phyloP scores from a whole-genome alignment of 352 stramenopile species.

The Phytopythium litorale region DNA sequence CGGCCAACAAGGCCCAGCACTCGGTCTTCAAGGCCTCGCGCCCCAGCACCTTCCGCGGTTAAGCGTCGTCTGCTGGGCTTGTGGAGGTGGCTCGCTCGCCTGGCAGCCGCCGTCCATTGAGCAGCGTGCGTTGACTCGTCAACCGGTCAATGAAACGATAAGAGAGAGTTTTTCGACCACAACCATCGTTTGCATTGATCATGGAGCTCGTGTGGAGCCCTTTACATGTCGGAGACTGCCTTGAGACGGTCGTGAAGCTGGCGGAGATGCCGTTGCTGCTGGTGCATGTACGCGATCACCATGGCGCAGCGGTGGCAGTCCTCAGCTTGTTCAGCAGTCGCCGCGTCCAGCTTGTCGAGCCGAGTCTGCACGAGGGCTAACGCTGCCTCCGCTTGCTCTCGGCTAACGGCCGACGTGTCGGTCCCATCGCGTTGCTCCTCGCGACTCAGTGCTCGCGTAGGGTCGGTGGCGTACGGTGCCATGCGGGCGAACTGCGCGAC shows the following conservation, averaged over 20 bases:
- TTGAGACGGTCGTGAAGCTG: slow-evolving; percentile 7
- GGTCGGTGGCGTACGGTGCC: background rate
- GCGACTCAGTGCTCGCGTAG: background rate
- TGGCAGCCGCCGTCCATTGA: background rate
- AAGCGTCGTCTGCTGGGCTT: slow-evolving; percentile 41
- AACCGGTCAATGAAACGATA: slow-evolving; percentile 21
- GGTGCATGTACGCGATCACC: slow-evolving; percentile 17
- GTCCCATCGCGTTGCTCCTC: background rate
- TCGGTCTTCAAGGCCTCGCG: slow-evolving; percentile 95
- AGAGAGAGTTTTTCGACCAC: slow-evolving; percentile 41
- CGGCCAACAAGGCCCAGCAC: slow-evolving; percentile 94
- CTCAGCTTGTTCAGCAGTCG: background rate
- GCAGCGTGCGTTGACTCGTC: slow-evolving; percentile 6
- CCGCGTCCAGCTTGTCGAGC: background rate
- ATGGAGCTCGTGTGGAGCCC: background rate
- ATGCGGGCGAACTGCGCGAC: background rate
- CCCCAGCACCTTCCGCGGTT: slow-evolving; percentile 98
- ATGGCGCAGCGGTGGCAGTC: slow-evolving; percentile 12
- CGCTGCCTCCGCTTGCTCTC: background rate
- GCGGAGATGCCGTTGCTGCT: slow-evolving; percentile 19
- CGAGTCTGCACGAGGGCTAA: background rate
- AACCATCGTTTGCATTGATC: background rate
- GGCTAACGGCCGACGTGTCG: background rate
- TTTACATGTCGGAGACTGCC: background rate
- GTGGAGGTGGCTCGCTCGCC: background rate